Base-by-base conservation (phyloP, 495 filamentous ascomycete species). In the Podospora pseudocomata region DNA sequence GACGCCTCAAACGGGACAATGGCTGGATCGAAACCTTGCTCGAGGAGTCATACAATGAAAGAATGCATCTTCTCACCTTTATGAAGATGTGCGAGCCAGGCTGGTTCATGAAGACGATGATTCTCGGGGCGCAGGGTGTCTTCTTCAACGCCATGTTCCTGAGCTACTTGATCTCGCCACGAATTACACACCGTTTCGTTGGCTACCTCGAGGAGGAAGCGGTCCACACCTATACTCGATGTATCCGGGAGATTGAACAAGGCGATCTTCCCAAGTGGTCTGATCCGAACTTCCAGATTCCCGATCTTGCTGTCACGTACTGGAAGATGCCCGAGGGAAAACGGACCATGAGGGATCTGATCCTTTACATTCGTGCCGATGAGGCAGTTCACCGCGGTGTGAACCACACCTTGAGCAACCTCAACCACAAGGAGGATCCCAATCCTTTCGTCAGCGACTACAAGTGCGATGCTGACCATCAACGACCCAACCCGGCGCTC, bases 351-450 rank as follows among this genome's bases (percentile, higher is more conserved):
- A 86, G 82, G 67, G 92, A 98, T 76, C 80, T 98, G 60, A 80
- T 99, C 72, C 77, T 92, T 49, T 97, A 97, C 71, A 88, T 99
- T 67, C 87, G 96, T 5, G 77, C 77, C 1, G 95, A 99, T 74
- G 95, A 99, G 80, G 91, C 93, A n/a, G 95, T 94, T 78, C 95
- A 99, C 76, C 84, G 95, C 19, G 96, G 97, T 78, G 96, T 98
- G 66, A 99, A 99, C 78, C 95, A 99, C 74, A 98, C 95, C 0
- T 79, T 99, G 60, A 87, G 89, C 53, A 97, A 97, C 73, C 78
- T 98, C 49, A 81, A 93, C 65, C 92, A 94, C 77, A 87, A 84
- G 23, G 80, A 86, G 9, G 95, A 99, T 76, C 93, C 93, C 18
- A 98, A 99, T 77, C 95, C 95, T 11, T 98, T 93, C 72, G 87